A percentile compares a stretch with the other conserved stretches of the same genome.
phyloP scores from a whole-genome alignment of 441 rosid species.

The Sinapis alba region DNA sequence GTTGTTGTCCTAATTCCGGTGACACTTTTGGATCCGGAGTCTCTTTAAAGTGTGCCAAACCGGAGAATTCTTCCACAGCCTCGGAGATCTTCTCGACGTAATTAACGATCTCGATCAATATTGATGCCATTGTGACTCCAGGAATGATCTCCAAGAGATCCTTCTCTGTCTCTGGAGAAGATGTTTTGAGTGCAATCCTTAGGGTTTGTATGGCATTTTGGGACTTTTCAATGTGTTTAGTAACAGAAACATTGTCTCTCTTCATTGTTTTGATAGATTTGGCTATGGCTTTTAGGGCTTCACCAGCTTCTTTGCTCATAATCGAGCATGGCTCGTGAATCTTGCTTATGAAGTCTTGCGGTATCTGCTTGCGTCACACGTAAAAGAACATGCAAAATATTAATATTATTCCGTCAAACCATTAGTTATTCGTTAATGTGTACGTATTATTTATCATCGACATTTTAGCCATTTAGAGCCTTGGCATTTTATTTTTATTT shows the following conservation, averaged over 20 bases:
- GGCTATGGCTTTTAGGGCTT: slow-evolving; percentile 60
- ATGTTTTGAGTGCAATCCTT: slow-evolving; percentile 45
- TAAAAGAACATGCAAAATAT: background rate
- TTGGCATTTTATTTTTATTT: background rate
- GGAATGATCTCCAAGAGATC: slow-evolving; percentile 58
- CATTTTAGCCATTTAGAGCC: background rate
- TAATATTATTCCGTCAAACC: background rate
- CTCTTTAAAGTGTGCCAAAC: slow-evolving; percentile 49
- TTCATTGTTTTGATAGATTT: slow-evolving; percentile 65
- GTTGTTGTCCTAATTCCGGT: slow-evolving; percentile 43
- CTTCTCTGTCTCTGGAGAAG: slow-evolving; percentile 33
- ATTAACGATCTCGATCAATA: slow-evolving; percentile 52
- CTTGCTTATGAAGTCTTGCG: slow-evolving; percentile 47
- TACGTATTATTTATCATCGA: background rate
- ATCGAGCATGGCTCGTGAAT: slow-evolving; percentile 51
- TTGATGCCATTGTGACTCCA: slow-evolving; percentile 63
- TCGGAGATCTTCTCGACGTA: slow-evolving; percentile 55
- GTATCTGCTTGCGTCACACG: slow-evolving; percentile 46
- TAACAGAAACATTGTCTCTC: slow-evolving; percentile 47
- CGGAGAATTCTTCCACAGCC: slow-evolving; percentile 58
- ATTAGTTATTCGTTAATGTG: background rate
- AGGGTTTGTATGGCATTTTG: slow-evolving; percentile 55
- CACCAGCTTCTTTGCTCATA: slow-evolving; percentile 60
- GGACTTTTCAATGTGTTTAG: slow-evolving; percentile 51
- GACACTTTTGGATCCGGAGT: slow-evolving; percentile 37